Evolutionary conservation across 192 early-diverging fungal species (phyloP).

Genomic region (Rhizophagus prolifer): DNA sequence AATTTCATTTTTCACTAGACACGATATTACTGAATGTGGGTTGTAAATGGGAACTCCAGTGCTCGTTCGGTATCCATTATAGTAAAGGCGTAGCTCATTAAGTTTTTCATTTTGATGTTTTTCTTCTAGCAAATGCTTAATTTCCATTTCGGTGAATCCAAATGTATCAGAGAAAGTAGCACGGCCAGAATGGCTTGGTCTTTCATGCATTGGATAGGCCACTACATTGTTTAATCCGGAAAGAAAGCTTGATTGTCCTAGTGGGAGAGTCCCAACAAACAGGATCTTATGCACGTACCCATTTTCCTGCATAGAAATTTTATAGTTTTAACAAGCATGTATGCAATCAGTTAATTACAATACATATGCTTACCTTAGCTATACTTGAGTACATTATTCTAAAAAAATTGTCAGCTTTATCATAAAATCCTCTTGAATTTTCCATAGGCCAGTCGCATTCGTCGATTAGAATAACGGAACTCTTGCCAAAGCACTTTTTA

Average conservation of each 20-base stretch:
- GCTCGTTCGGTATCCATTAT: conserved; percentile 20
- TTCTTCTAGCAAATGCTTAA: neutral
- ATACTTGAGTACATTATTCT: conserved; percentile 20
- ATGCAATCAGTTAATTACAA: neutral
- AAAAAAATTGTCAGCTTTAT: neutral
- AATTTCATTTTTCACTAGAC: neutral
- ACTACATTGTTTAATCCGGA: conserved; percentile 2
- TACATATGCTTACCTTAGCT: conserved; percentile 11
- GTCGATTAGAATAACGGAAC: conserved; percentile 22
- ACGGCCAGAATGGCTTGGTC: neutral
- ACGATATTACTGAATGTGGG: conserved; percentile 21
- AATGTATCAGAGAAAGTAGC: neutral
- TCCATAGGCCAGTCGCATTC: conserved; percentile 29
- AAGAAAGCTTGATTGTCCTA: conserved; percentile 18
- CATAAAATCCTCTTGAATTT: conserved; percentile 11
- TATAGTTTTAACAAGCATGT: neutral
- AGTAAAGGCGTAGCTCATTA: neutral
- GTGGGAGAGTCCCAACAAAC: conserved; percentile 4
- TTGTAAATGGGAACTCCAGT: neutral
- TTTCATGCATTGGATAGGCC: neutral
- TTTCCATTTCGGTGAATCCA: conserved; percentile 19
- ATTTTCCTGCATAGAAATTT: conserved; percentile 13
- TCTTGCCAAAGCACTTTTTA: neutral
- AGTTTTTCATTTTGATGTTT: neutral
- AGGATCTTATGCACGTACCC: neutral